Base-by-base conservation (phyloP, 441 rosid species). In the Corymbia calophylla region DNA sequence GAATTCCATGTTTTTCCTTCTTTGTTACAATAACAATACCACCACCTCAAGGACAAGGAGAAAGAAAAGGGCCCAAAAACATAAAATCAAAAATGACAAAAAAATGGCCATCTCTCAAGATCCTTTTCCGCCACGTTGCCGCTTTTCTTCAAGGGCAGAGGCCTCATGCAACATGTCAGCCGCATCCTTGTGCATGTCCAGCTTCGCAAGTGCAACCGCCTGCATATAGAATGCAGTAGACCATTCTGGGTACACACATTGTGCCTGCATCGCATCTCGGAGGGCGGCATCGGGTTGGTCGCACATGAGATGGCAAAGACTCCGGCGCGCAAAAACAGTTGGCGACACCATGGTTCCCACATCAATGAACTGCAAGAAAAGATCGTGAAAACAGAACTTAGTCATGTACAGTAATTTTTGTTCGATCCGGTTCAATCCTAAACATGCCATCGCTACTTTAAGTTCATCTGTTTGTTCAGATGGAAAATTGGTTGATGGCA, bases 181-280 rank as follows among this genome's bases (percentile, higher is more conserved):
- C 58, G 99, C 97, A 90, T 98, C 99, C 89, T 97, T 95, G 91
- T 96, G 96, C 99, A 98, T 98, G 94, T 95, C 97, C 89, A 98
- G 93, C 96, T 95, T 98, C 47, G 99, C 95, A 81, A 97, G 96
- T 39, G 99, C 99, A 54, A 96, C 98, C 12, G 99, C 97, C 87
- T 98, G 99, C 98, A 98, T 93, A 94, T 98, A 98, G 91, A 98
- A 98, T 88, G 99, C 98, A 0, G 99, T 98, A 68, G 99, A 96
- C 99, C 99, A 98, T 19, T 96, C 99, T 1, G 99, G 98, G 89
- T 94, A 95, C 18, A 96, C 98, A 49, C 97, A 97, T 87, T 98
- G 99, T 6, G 99, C 98, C 95, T 98, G 99, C 99, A 98, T 97
- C 2, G 99, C 99, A 86, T 98, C 99, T 88, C 99, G 95, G 31